Evolutionary conservation across 2,329 filamentous ascomycete species (phyloP).

Genomic region (Calonectria henricotiae): DNA sequence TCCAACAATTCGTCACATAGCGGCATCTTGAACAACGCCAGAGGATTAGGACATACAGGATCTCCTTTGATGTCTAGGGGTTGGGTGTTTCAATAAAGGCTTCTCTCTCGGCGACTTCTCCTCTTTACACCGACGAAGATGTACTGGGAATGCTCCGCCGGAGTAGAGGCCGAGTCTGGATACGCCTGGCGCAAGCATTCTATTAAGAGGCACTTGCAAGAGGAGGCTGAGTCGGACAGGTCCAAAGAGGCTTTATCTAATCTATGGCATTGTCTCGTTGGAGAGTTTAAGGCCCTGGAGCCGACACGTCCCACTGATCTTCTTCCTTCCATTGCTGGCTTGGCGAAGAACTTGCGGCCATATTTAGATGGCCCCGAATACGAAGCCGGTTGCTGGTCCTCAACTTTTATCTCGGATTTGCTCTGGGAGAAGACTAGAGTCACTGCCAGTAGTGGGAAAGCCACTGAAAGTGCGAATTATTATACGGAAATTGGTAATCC

Average conservation of each 20-base stretch:
- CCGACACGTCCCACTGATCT: slow-evolving; percentile 1
- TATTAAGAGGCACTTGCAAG: not conserved
- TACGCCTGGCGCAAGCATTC: not conserved
- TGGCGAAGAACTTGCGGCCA: slow-evolving; percentile 1
- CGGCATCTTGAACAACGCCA: not conserved
- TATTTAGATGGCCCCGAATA: not conserved
- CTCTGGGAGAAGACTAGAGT: not conserved
- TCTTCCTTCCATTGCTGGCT: not conserved
- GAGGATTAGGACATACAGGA: not conserved
- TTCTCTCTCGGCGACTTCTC: not conserved
- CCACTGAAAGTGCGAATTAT: not conserved
- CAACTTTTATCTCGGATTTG: not conserved
- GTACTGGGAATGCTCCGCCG: not conserved
- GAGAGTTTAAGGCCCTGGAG: not conserved
- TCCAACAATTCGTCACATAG: not conserved
- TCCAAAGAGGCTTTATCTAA: not conserved
- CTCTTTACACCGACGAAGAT: not conserved
- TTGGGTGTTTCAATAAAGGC: slow-evolving; percentile 8
- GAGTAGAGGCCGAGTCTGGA: not conserved
- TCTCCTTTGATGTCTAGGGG: not conserved
- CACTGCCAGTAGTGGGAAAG: not conserved
- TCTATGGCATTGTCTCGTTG: not conserved
- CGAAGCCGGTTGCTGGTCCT: not conserved
- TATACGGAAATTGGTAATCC: not conserved
- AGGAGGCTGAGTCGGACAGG: not conserved